Base-by-base conservation (phyloP, 768 basidiomycete genomes). In the Mycena leptocephala region DNA sequence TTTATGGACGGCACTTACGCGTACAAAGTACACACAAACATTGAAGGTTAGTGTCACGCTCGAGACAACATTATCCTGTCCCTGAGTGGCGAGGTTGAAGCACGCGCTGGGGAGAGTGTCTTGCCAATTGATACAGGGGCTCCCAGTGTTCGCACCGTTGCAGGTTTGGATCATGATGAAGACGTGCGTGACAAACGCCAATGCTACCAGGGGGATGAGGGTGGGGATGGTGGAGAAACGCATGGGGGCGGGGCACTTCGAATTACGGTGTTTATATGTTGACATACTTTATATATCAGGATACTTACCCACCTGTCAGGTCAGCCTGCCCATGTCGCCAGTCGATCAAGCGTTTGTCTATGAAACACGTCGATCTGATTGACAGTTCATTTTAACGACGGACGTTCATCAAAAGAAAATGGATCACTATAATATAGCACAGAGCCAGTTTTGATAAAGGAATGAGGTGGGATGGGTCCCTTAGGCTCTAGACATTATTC, bases 31-130 rank as follows among this genome's bases (percentile, higher is more conserved):
- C 51, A 53, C 51, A 7, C 51, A n/a, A n/a, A 53, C 51, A 53
- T 53, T n/a, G n/a, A n/a, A n/a, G 51, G 22, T 53, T 30, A 72
- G 28, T 16, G 26, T 58, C 6, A 65, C 51, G 62, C 71, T 72
- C 51, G 71, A 72, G 51, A 72, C 71, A 24, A 33, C 41, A 3
- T 72, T 72, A 30, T 72, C 71, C 37, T 72, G 71, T 53, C 71
- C 71, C 71, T 8, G 5, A 55, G 33, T 39, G 37, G 51, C 33
- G 71, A 72, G 71, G 11, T 72, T 43, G 62, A 72, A 55, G 62
- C 71, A 72, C 11, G 37, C 51, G 71, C 71, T 64, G 20, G 71
- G 71, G 62, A 64, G 62, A 35, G 51, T 33, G 62, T 37, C 62
- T 20, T 26, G 26, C 43, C 55, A 72, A 26, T 72, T 72, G 51